A percentile compares a stretch with the other conserved stretches of the same genome.
phyloP scores from a whole-genome alignment of 768 basidiomycete species.

The Russula griseocarnosa region DNA sequence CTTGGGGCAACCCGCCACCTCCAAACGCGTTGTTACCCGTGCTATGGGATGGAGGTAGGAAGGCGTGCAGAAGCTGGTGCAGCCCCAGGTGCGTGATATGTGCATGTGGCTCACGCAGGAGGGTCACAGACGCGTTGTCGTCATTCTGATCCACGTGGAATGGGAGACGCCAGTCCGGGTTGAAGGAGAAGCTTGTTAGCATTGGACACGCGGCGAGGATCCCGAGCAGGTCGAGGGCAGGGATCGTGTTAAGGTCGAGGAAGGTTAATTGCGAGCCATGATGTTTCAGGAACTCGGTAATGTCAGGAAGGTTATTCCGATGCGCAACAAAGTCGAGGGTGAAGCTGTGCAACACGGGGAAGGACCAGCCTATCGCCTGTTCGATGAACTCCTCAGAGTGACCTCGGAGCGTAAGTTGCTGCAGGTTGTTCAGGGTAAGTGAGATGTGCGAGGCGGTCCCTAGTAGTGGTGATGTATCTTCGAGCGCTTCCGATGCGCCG shows the following conservation, averaged over 20 bases:
- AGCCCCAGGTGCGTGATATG: constrained; percentile 61
- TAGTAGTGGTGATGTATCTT: constrained; percentile 46
- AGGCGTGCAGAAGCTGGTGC: constrained; percentile 65
- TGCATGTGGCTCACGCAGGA: constrained; percentile 48
- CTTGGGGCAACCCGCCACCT: constrained; percentile 37
- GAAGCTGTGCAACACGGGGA: constrained; percentile 57
- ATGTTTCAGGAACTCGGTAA: constrained; percentile 51
- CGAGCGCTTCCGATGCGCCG: constrained; percentile 17
- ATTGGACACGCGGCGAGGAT: constrained; percentile 62
- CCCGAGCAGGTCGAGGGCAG: constrained; percentile 50
- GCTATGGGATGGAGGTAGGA: constrained; percentile 54
- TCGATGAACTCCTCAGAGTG: constrained; percentile 63
- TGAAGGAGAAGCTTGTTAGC: constrained; percentile 63
- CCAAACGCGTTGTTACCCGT: constrained; percentile 36
- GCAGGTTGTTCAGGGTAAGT: constrained; percentile 51
- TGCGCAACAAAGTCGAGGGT: constrained; percentile 51
- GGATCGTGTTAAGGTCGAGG: constrained; percentile 62
- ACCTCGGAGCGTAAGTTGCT: constrained; percentile 61
- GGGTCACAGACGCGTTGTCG: constrained; percentile 2
- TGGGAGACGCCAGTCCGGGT: constrained; percentile 64
- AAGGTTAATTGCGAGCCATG: constrained; percentile 58
- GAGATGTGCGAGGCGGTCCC: constrained; percentile 59
- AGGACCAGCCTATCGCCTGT: constrained; percentile 60
- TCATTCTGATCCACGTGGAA: constrained; percentile 29
- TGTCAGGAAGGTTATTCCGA: constrained; percentile 52